Conservation (phyloP, 2,329 filamentous ascomycete genomes). For the Phaeosphaeria sp. region DNA sequence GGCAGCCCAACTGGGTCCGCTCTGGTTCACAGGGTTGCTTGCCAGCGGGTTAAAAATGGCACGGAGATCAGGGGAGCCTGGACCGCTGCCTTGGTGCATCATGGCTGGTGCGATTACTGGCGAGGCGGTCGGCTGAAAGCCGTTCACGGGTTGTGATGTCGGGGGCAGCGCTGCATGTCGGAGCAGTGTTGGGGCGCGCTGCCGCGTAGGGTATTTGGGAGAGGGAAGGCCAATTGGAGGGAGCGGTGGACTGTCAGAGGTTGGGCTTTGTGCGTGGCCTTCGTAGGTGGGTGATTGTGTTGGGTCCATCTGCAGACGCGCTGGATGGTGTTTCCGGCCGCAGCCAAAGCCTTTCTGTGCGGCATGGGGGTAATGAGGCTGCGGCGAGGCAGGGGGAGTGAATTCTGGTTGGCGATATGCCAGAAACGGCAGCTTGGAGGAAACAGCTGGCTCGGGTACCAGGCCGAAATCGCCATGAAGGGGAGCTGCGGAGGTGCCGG, state of each 20-base stretch:
- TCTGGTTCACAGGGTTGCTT: conserved; percentile 41
- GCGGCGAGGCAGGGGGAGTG: conserved; percentile 44
- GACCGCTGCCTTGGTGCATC: conserved; percentile 33
- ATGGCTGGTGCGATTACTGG: conserved; percentile 33
- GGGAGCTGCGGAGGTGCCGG: conserved; percentile 19
- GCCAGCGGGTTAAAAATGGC: conserved; percentile 43
- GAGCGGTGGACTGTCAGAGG: conserved; percentile 40
- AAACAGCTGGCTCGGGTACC: conserved; percentile 15
- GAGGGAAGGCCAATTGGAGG: conserved; percentile 41
- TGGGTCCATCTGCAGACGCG: conserved; percentile 39
- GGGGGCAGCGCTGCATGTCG: conserved; percentile 41
- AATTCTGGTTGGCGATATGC: conserved; percentile 38
- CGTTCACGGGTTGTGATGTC: conserved; percentile 35
- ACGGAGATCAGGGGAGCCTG: conserved; percentile 38
- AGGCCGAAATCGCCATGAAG: conserved; percentile 12
- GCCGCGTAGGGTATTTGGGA: conserved; percentile 51
- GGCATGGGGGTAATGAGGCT: conserved; percentile 23
- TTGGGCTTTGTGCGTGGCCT: conserved; percentile 36
- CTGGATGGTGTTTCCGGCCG: conserved; percentile 29
- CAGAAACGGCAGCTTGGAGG: conserved; percentile 25
- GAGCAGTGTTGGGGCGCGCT: conserved; percentile 51
- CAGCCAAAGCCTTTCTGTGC: conserved; percentile 31
- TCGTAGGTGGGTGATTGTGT: conserved; percentile 31
- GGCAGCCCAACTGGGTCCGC: conserved; percentile 30
- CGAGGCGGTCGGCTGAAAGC: conserved; percentile 26